Conservation (phyloP, 495 filamentous ascomycete species). For the Platismatia glauca region DNA sequence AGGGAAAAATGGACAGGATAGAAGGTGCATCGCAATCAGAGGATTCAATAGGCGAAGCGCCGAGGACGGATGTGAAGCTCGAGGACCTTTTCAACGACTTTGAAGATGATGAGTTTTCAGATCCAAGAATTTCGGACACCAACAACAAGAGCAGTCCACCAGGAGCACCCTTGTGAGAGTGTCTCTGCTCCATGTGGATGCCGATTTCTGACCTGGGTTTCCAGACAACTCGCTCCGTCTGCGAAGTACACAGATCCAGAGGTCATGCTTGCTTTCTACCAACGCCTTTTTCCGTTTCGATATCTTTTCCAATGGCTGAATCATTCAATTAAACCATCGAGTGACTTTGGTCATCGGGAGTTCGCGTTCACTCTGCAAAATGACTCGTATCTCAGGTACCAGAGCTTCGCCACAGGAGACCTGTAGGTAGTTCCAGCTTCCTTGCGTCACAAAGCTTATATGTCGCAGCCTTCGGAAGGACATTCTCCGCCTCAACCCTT, state of each 20-base stretch:
- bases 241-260: constrained; percentile 57
- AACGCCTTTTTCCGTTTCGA: constrained; percentile 91
- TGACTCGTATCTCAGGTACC: constrained; percentile 86
- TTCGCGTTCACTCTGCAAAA: constrained; percentile 88
- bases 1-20: constrained; percentile 4
- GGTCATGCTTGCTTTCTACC: constrained; percentile 84
- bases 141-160: constrained; percentile 40
- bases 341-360: constrained; percentile 86
- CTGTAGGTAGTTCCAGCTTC: constrained; percentile 33
- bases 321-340: constrained; percentile 74
- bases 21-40: neutral
- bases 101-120: constrained; percentile 68
- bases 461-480: constrained; percentile 73
- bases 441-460: constrained; percentile 10
- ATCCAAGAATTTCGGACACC: constrained; percentile 41
- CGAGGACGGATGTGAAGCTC: constrained; percentile 50
- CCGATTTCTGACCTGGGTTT: constrained; percentile 3
- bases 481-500: constrained; percentile 72
- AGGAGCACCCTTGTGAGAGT: constrained; percentile 36
- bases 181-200: neutral
- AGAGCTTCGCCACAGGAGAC: constrained; percentile 78
- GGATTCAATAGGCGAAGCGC: neutral
- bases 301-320: constrained; percentile 98
- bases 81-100: constrained; percentile 63
- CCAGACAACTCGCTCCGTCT: constrained; percentile 26